Evolutionary conservation across 1,284 basidiomycete species (phyloP).

Genomic region (Tilletia horrida): DNA sequence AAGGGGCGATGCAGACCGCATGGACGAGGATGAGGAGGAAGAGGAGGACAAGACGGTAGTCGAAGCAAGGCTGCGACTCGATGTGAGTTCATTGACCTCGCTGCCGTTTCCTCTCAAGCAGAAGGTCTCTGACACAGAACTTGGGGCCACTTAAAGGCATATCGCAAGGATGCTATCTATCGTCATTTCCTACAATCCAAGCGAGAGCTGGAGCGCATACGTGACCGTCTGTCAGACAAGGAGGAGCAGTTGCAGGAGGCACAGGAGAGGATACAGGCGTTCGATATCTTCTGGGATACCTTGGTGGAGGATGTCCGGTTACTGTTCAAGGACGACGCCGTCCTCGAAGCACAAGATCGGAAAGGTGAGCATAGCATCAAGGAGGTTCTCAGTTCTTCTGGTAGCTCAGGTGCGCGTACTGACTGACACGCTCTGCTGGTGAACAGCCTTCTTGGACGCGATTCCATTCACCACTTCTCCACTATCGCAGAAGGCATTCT

Average conservation of each 20-base stretch:
- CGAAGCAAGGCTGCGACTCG: background rate
- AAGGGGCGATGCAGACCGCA: background rate
- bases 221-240: background rate
- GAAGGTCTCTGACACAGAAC: too few relatives aligned
- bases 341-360: conserved; percentile 13
- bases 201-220: background rate
- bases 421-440: background rate
- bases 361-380: conserved; percentile 20
- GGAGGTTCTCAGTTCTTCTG: background rate
- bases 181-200: conserved; percentile 16
- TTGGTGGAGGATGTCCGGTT: conserved; percentile 26
- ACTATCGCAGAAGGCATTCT: conserved; percentile 22
- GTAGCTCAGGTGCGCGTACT: background rate
- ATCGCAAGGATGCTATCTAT: conserved; percentile 15
- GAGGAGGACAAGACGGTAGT: conserved; percentile 12
- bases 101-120: background rate
- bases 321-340: conserved; percentile 20
- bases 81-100: conserved; percentile 1
- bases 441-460: conserved; percentile 23
- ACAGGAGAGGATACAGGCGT: conserved; percentile 10
- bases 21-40: conserved; percentile 4
- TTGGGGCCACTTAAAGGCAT: background rate
- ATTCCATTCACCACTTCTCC: conserved; percentile 23
- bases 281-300: conserved; percentile 14
- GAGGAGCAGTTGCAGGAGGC: background rate